These are phyloP conservation scores for Petunia axillaris DNA, from an alignment of 257 asterid genomes.

Conservation along the genomic window DNA sequence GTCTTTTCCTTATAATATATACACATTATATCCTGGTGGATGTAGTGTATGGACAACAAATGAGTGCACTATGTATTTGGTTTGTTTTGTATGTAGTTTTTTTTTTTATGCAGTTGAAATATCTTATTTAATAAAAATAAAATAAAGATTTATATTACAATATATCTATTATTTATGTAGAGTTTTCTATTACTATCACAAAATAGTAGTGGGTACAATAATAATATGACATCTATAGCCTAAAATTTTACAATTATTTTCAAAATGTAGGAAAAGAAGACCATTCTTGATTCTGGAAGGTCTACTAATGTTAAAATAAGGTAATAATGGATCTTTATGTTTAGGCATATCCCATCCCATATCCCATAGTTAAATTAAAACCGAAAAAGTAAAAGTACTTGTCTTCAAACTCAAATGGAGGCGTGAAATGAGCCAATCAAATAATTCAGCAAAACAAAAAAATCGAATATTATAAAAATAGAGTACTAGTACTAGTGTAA, in stretches of 20 bases:
- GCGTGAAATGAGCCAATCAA: constrained; percentile 15
- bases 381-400: neutral
- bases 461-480: neutral
- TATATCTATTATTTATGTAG: no score
- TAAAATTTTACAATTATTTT: no score
- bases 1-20: neutral
- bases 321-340: constrained; percentile 3
- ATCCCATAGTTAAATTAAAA: no score
- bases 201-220: no score
- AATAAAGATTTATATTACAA: no score
- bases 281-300: neutral
- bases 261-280: no score
- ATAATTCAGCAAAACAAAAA: neutral
- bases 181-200: no score
- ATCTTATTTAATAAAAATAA: no score
- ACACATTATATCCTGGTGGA: neutral
- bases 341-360: constrained; percentile 2
- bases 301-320: neutral
- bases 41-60: neutral
- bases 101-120: no score
- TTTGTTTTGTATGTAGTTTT: no score
- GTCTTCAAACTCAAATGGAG: neutral
- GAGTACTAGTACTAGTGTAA: neutral
- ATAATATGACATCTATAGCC: no score
- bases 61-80: neutral